These are phyloP conservation scores for Thelephora ganbajun DNA, from an alignment of 768 basidiomycete genomes.

Conservation along the genomic window DNA sequence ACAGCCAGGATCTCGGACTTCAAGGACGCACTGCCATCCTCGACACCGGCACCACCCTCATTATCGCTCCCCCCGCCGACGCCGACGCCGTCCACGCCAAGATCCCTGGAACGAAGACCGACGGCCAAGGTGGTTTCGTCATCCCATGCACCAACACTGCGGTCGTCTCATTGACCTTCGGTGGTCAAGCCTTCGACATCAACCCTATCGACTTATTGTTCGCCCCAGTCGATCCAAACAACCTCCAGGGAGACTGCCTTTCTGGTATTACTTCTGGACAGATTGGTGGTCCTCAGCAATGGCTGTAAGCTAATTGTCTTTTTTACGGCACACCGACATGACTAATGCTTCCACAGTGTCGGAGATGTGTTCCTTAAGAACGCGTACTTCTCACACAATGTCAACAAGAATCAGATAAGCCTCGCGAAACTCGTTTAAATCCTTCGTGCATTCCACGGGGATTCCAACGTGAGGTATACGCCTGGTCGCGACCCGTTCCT, in stretches of 20 bases:
- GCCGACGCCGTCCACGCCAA: constrained; percentile 37
- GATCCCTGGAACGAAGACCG: constrained; percentile 41
- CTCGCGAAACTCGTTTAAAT: constrained; percentile 37
- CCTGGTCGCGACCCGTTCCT: too few relatives aligned
- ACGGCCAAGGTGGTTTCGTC: constrained; percentile 37
- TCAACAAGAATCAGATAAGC: constrained; percentile 39
- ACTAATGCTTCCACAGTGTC: constrained; percentile 21
- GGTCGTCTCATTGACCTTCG: constrained; percentile 41
- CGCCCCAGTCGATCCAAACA: constrained; percentile 33
- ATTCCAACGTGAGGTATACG: too few relatives aligned
- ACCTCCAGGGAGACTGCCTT: constrained; percentile 45
- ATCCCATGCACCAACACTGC: constrained; percentile 52
- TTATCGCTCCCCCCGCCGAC: constrained; percentile 29
- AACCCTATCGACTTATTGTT: constrained; percentile 54
- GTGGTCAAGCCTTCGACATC: constrained; percentile 44
- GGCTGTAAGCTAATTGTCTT: constrained; percentile 39
- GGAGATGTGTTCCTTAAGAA: constrained; percentile 74
- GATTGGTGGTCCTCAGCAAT: constrained; percentile 43
- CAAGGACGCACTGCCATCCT: constrained; percentile 55
- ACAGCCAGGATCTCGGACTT: constrained; percentile 39
- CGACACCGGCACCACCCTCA: constrained; percentile 34
- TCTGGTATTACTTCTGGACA: constrained; percentile 57
- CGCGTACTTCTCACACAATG: constrained; percentile 56
- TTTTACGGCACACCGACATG: background rate
- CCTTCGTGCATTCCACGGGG: too few relatives aligned